phyloP scores from a whole-genome alignment of 345 rosid genomes.

The Eucalyptus sp. region DNA sequence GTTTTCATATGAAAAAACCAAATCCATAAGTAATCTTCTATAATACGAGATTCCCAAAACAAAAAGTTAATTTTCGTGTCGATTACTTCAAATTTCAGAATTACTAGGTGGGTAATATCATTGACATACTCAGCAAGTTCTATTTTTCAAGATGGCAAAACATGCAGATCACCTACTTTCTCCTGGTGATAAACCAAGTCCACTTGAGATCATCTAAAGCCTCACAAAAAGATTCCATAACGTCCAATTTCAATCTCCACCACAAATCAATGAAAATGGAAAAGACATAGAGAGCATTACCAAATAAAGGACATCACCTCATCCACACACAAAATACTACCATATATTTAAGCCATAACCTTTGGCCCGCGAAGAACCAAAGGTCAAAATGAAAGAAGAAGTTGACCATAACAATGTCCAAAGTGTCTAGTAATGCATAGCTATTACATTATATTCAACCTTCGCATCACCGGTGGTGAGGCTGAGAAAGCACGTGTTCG shows the following conservation, averaged over 20 bases:
- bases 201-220: not conserved
- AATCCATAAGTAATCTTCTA: not conserved
- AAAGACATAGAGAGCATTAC: not conserved
- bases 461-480: constrained; percentile 40
- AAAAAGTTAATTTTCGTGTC: not conserved
- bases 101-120: not conserved
- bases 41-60: not conserved
- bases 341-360: not conserved
- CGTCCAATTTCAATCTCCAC: not conserved
- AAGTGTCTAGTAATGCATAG: constrained; percentile 20
- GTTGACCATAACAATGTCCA: not conserved
- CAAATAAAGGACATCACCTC: not conserved
- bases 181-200: too few relatives aligned
- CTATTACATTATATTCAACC: constrained; percentile 52
- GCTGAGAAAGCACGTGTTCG: constrained; percentile 29
- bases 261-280: not conserved
- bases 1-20: not conserved
- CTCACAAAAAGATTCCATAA: not conserved
- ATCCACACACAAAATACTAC: not conserved
- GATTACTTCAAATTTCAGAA: not conserved
- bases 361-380: not conserved
- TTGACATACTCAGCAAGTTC: not conserved
- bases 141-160: not conserved
- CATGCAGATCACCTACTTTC: too few relatives aligned
- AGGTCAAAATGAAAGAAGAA: not conserved